These are phyloP conservation scores for Aspergillus baeticus DNA, from an alignment of 495 filamentous ascomycete genomes.

Conservation along the genomic window DNA sequence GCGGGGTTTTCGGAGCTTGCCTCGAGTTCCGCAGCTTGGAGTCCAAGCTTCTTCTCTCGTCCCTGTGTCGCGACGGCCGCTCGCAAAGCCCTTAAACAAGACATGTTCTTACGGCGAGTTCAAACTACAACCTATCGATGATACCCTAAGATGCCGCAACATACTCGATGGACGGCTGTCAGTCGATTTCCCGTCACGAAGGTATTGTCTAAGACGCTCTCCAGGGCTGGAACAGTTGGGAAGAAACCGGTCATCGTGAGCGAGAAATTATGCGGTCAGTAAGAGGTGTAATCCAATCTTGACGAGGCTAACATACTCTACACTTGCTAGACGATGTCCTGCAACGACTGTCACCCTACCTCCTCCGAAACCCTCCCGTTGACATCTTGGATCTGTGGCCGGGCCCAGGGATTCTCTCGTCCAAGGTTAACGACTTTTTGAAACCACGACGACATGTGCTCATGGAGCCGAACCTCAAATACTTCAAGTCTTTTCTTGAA, in stretches of 20 bases:
- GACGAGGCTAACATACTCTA: background rate
- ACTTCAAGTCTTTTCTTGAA: conserved; percentile 58
- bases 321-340: conserved; percentile 46
- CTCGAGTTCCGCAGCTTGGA: background rate
- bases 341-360: conserved; percentile 54
- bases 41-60: background rate
- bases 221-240: background rate
- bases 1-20: conserved; percentile 4
- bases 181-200: conserved; percentile 22
- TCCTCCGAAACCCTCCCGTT: conserved; percentile 63
- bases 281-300: background rate
- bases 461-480: conserved; percentile 59
- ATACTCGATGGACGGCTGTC: conserved; percentile 13
- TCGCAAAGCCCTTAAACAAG: too few species aligned
- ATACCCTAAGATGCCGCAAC: conserved; percentile 2
- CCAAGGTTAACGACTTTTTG: conserved; percentile 68
- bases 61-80: background rate
- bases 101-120: too few species aligned
- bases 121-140: background rate
- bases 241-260: conserved; percentile 48
- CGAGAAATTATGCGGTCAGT: conserved; percentile 61
- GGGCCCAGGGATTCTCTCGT: conserved; percentile 70
- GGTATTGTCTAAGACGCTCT: conserved; percentile 13
- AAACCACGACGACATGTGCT: conserved; percentile 78
- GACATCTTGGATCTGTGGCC: conserved; percentile 87